Evolutionary conservation across 495 filamentous ascomycete species (phyloP), one percentile per base, ranked within the genome.

Genomic region (Immersiella caudata): DNA sequence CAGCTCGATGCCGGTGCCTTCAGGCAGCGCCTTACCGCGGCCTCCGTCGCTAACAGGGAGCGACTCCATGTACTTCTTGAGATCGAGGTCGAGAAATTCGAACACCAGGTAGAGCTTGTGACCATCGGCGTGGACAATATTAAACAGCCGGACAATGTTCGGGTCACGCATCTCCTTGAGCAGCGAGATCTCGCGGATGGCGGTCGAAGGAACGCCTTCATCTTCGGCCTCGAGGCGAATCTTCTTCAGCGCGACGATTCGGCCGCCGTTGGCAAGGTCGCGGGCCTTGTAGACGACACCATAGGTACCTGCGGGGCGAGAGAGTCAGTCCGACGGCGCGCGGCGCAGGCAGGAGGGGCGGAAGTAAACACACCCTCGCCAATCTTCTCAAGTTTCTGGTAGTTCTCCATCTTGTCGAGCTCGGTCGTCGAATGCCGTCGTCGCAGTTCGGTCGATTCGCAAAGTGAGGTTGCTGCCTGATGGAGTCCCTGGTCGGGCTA

Each of bases 301-400:
- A 75, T 96, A 96, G 27, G 93, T 96, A 68, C 93, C 93, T 96
- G 76, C 65, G 33, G 3, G 14, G 11, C 24, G 21, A 0, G 7
- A 1, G 35, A 6, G 56, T 70, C 36, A 71, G 67, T 18, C 16
- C 51, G 64, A 26, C 25, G 33, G 24, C 21, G 24, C 16, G 24
- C 3, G 36, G 1, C 27, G 58, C 66, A 49, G 56, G 60, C 35
- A 22, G 58, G 55, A 62, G 25, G 35, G 29, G 55, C 40, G 26
- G 16, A 56, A 62, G 59, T 22, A 68, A 62, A 78, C 78, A 74
- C 79, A 97, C 95, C 95, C 86, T 99, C 95, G 73, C 95, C 95
- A 79, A 99, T 96, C 83, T 99, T 99, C 84, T 99, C 95, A 66
- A 99, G 90, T 82, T 97, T 97, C 83, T 98, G 93, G 79, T 99